Conservation (phyloP, 495 filamentous ascomycete genomes). For the Tuber microsphaerosporum region DNA sequence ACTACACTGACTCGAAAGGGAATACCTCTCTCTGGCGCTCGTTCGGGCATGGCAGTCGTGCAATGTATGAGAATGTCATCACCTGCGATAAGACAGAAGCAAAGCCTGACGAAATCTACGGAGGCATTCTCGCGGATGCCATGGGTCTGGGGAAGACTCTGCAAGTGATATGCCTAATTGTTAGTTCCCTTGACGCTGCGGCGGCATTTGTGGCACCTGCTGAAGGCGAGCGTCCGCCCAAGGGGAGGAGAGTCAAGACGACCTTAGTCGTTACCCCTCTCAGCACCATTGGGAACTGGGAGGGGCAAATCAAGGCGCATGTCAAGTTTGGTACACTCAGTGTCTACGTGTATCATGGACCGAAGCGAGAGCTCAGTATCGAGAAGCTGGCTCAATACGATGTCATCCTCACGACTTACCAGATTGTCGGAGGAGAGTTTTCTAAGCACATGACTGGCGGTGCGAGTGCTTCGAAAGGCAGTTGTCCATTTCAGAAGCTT, state of each 20-base stretch:
- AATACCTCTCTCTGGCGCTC: constrained; percentile 69
- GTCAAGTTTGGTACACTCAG: constrained; percentile 51
- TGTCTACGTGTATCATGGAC: constrained; percentile 79
- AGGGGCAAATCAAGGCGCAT: constrained; percentile 78
- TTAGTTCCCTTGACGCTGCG: constrained; percentile 56
- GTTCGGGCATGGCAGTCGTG: constrained; percentile 49
- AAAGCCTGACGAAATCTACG: constrained; percentile 64
- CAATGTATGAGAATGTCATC: constrained; percentile 70
- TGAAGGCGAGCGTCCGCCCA: constrained; percentile 36
- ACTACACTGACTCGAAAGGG: constrained; percentile 50
- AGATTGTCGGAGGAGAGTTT: constrained; percentile 73
- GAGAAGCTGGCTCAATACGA: constrained; percentile 65
- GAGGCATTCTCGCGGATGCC: constrained; percentile 93
- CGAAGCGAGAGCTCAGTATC: constrained; percentile 60
- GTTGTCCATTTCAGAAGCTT: constrained; percentile 63
- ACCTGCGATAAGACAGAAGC: constrained; percentile 58
- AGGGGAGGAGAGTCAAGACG: constrained; percentile 57
- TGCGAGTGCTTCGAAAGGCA: constrained; percentile 40
- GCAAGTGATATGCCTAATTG: constrained; percentile 71
- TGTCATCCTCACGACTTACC: constrained; percentile 86
- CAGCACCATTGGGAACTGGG: constrained; percentile 87
- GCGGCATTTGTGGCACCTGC: constrained; percentile 50
- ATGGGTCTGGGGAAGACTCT: constrained; percentile 97
- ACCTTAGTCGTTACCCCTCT: constrained; percentile 88
- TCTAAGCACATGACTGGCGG: constrained; percentile 50